A percentile compares a stretch with the other conserved stretches of the same genome.
phyloP scores from a whole-genome alignment of 176 grass and related monocot genomes.

The Hyparrhenia diplandra region DNA sequence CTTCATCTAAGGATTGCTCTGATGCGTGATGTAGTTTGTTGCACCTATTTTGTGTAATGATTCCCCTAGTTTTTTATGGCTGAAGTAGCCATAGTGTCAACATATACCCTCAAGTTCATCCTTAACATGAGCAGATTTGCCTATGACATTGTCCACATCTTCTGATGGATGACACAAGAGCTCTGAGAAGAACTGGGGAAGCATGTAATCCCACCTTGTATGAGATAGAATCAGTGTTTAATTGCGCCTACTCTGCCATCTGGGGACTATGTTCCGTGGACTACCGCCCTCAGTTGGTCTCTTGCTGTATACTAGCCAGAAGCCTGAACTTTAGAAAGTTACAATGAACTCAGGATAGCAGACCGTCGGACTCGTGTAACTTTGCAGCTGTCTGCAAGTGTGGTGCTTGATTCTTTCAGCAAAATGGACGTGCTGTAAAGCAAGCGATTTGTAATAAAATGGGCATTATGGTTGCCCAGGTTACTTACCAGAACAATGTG shows the following conservation, averaged over 20 bases:
- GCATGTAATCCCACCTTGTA: neutral
- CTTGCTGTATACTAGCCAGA: neutral
- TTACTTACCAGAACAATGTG: neutral
- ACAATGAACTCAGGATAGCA: neutral
- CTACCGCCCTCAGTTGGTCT: neutral
- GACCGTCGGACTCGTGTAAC: neutral
- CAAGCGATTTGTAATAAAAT: neutral
- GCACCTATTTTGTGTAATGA: neutral
- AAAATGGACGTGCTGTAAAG: neutral
- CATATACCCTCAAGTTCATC: constrained; percentile 11
- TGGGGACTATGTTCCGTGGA: neutral
- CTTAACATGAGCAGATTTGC: constrained; percentile 78
- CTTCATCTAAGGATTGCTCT: neutral
- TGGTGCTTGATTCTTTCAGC: neutral
- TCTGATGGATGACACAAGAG: constrained; percentile 49
- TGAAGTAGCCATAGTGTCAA: neutral
- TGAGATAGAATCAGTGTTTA: neutral
- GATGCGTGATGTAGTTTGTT: neutral
- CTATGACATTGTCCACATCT: constrained; percentile 89
- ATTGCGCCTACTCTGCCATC: neutral
- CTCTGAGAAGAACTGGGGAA: neutral
- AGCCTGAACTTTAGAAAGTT: neutral
- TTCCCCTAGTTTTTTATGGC: no score
- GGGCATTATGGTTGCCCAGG: neutral
- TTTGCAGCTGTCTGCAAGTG: neutral